These are phyloP conservation scores for Chamaecrista fasciculata DNA, from an alignment of 306 rosid genomes.

Conservation along the genomic window DNA sequence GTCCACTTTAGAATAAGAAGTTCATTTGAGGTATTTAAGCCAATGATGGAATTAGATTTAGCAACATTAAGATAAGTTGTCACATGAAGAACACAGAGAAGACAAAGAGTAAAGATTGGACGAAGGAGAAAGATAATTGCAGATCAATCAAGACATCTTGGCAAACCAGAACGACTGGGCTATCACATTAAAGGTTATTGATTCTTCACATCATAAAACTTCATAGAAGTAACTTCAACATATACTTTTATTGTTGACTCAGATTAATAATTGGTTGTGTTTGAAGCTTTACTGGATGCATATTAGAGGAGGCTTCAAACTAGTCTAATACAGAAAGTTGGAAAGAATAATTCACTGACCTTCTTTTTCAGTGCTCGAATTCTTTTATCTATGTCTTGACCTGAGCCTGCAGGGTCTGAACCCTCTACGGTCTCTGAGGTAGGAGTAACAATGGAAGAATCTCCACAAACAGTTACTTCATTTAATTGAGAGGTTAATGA, in stretches of 20 bases:
- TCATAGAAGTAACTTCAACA: neutral
- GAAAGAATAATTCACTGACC: slow-evolving; percentile 38
- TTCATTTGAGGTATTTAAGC: neutral
- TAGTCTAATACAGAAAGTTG: slow-evolving; percentile 11
- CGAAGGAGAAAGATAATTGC: neutral
- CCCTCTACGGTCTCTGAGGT: slow-evolving; percentile 45
- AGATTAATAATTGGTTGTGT: neutral
- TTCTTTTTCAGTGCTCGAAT: slow-evolving; percentile 84
- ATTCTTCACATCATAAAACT: neutral
- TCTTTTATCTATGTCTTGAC: slow-evolving; percentile 70
- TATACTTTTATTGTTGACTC: neutral
- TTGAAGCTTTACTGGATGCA: neutral
- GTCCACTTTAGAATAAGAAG: neutral
- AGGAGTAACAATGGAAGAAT: slow-evolving; percentile 43
- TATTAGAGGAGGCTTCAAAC: slow-evolving; percentile 6
- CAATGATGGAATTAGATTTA: neutral
- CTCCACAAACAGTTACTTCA: slow-evolving; percentile 58
- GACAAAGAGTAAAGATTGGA: neutral
- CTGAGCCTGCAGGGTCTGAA: slow-evolving; percentile 33
- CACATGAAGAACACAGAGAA: neutral
- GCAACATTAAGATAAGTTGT: neutral
- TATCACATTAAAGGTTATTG: neutral
- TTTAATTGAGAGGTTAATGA: slow-evolving; percentile 58
- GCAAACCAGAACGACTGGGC: neutral
- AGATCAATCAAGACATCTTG: neutral